phyloP scores from a whole-genome alignment of 192 early-diverging fungal genomes.

The Coemansia sp. region DNA sequence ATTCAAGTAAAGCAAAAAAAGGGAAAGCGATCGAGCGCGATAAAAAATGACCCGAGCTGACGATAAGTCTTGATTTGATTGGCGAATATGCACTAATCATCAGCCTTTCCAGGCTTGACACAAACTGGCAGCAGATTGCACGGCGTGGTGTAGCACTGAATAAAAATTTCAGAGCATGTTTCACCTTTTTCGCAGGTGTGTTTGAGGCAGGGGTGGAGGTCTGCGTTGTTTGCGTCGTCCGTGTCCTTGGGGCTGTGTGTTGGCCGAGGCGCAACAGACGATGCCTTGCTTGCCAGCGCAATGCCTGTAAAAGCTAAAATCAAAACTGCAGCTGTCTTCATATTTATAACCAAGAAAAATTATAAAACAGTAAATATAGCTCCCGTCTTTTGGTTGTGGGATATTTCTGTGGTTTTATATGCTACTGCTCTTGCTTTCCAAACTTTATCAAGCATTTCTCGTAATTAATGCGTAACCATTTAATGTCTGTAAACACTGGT shows the following conservation, averaged over 20 bases:
- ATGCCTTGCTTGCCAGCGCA: neutral
- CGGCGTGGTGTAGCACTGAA: constrained; percentile 26
- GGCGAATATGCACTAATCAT: neutral
- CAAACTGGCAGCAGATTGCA: constrained; percentile 36
- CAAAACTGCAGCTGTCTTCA: neutral
- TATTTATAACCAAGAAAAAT: neutral
- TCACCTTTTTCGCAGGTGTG: constrained; percentile 11
- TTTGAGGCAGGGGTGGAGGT: constrained; percentile 20
- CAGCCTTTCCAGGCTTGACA: neutral
- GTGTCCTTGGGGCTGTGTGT: neutral
- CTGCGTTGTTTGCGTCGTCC: too few species aligned
- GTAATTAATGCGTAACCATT: too few species aligned
- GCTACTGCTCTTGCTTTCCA: too few species aligned
- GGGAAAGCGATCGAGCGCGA: neutral
- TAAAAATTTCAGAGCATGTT: constrained; percentile 22
- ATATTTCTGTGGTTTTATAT: too few species aligned
- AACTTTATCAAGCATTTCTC: too few species aligned
- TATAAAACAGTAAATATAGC: neutral
- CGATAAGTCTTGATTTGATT: constrained; percentile 8
- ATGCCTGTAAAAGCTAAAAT: neutral
- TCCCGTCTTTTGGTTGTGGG: too few species aligned
- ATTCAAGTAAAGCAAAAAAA: constrained; percentile 9
- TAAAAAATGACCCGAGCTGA: neutral
- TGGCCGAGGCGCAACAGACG: neutral
- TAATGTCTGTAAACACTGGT: too few species aligned